Evolutionary conservation across 768 basidiomycete genomes (phyloP).

Genomic region (Pleurotus platypus): DNA sequence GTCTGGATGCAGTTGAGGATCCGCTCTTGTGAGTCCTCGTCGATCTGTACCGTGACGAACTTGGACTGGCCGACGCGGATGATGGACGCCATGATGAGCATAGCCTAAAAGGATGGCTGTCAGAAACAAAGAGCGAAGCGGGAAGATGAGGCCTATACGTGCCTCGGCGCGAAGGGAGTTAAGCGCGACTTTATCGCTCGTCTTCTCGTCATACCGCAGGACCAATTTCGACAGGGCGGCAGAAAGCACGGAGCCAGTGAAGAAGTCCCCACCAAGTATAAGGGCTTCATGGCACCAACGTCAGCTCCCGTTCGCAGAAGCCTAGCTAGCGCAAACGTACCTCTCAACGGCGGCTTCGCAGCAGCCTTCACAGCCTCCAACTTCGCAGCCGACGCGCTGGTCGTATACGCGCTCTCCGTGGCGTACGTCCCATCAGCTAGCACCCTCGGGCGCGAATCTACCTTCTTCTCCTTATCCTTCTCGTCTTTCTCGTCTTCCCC

Average conservation of each 20-base stretch:
- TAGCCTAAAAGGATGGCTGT: slow-evolving; percentile 21
- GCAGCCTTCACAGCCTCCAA: slow-evolving; percentile 84
- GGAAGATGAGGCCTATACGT: slow-evolving; percentile 9
- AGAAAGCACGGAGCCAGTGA: slow-evolving; percentile 90
- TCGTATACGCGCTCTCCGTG: slow-evolving; percentile 86
- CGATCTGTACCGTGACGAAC: slow-evolving; percentile 90
- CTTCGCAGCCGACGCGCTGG: slow-evolving; percentile 50
- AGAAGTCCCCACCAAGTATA: slow-evolving; percentile 94
- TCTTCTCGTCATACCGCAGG: slow-evolving; percentile 39
- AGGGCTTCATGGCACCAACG: slow-evolving; percentile 45
- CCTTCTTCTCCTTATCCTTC: slow-evolving; percentile 37
- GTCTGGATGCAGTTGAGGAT: slow-evolving; percentile 57
- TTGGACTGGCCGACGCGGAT: slow-evolving; percentile 98
- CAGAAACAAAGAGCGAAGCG: not conserved
- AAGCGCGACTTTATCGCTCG: slow-evolving; percentile 33
- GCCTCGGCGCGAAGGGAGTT: slow-evolving; percentile 89
- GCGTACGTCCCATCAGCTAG: slow-evolving; percentile 97
- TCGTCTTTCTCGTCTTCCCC: slow-evolving; percentile 44
- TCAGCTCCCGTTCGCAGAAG: not conserved
- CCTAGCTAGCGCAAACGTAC: slow-evolving; percentile 32
- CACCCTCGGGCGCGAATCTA: slow-evolving; percentile 64
- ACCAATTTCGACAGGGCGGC: slow-evolving; percentile 89
- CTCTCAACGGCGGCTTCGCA: slow-evolving; percentile 85
- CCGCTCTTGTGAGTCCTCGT: slow-evolving; percentile 96
- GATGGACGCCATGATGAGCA: slow-evolving; percentile 97